phyloP scores from a whole-genome alignment of 2,329 filamentous ascomycete species.

The Aspergillus arachidicola region DNA sequence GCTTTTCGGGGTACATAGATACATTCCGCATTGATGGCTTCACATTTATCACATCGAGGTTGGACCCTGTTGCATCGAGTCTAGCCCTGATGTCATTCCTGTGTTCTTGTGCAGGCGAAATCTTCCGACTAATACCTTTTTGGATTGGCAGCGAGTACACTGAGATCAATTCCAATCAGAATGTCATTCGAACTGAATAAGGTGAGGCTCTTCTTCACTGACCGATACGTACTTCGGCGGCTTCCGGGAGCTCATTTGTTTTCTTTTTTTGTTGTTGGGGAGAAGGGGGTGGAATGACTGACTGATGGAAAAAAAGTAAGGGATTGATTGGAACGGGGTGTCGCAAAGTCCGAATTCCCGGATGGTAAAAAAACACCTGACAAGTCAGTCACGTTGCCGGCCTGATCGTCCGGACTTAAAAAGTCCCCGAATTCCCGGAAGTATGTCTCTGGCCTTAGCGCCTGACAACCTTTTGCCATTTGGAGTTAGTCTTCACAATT shows the following conservation, averaged over 20 bases:
- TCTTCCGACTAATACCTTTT: slow-evolving; percentile 13
- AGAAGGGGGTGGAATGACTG: neutral
- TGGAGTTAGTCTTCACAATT: too few relatives aligned
- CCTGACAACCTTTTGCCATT: too few relatives aligned
- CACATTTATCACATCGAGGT: slow-evolving; percentile 24
- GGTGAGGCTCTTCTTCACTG: neutral
- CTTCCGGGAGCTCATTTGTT: neutral
- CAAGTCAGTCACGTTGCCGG: neutral
- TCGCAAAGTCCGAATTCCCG: slow-evolving; percentile 10
- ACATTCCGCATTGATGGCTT: slow-evolving; percentile 15
- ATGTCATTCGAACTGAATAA: neutral
- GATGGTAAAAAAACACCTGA: neutral
- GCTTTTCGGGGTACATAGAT: slow-evolving; percentile 19
- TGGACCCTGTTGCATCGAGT: slow-evolving; percentile 23
- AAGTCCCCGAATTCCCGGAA: neutral
- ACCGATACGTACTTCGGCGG: slow-evolving; percentile 13
- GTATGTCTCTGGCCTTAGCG: too few relatives aligned
- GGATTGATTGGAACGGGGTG: neutral
- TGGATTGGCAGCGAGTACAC: slow-evolving; percentile 22
- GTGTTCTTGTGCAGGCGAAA: too few relatives aligned
- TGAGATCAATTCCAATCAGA: neutral
- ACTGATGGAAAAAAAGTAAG: neutral
- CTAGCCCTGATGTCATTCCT: slow-evolving; percentile 10
- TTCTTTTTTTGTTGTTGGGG: too few relatives aligned
- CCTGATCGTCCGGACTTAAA: neutral